phyloP scores from a whole-genome alignment of 2,329 filamentous ascomycete species.

The Coniella vitis region DNA sequence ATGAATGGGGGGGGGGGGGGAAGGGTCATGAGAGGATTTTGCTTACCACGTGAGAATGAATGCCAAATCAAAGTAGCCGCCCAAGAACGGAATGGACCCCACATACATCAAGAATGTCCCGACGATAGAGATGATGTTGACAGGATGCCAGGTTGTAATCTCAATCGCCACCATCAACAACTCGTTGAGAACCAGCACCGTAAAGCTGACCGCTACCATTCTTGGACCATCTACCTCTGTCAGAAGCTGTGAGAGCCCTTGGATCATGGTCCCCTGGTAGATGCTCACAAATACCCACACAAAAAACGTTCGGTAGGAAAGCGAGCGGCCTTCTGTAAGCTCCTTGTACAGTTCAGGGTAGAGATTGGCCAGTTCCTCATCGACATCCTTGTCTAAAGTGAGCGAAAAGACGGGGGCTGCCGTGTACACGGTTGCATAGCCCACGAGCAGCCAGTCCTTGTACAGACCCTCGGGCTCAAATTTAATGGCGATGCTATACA shows the following conservation, averaged over 20 bases:
- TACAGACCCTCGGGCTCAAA: slow-evolving; percentile 95
- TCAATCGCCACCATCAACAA: slow-evolving; percentile 95
- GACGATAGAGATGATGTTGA: slow-evolving; percentile 80
- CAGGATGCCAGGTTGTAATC: slow-evolving; percentile 92
- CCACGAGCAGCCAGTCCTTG: slow-evolving; percentile 93
- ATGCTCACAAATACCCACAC: slow-evolving; percentile 92
- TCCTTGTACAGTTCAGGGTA: slow-evolving; percentile 98
- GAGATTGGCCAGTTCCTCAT: slow-evolving; percentile 85
- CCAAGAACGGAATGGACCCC: slow-evolving; percentile 77
- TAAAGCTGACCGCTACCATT: slow-evolving; percentile 90
- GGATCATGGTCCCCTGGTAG: slow-evolving; percentile 92
- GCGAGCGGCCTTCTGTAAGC: slow-evolving; percentile 76
- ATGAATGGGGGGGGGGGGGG: background rate
- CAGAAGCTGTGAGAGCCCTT: slow-evolving; percentile 85
- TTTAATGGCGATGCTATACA: slow-evolving; percentile 88
- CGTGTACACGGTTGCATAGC: slow-evolving; percentile 94
- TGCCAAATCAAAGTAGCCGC: slow-evolving; percentile 78
- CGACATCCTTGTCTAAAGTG: slow-evolving; percentile 90
- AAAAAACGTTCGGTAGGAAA: slow-evolving; percentile 93
- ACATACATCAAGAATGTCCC: slow-evolving; percentile 79
- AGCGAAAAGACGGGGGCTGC: slow-evolving; percentile 88
- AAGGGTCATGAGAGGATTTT: background rate
- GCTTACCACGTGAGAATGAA: slow-evolving; percentile 67
- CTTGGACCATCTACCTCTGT: slow-evolving; percentile 65
- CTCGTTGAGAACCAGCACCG: slow-evolving; percentile 87